A percentile compares a stretch with the other conserved stretches of the same genome.
These are phyloP conservation scores for Penicillium sp. DNA, from an alignment of 2,329 filamentous ascomycete species.

Conservation along the genomic window DNA sequence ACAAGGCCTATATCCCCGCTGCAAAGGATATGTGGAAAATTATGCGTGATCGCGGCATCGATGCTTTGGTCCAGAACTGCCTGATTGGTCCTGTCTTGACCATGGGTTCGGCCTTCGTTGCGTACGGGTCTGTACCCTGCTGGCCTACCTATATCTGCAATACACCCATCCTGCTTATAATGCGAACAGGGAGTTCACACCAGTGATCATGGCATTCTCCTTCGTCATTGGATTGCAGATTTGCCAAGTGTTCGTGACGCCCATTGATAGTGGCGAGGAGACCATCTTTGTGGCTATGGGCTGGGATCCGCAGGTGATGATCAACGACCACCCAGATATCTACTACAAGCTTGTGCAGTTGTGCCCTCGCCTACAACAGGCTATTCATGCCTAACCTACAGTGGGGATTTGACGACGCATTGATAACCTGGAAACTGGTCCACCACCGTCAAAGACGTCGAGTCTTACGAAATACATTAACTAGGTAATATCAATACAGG, in stretches of 20 bases:
- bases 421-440: neutral
- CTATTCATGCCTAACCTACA: slow-evolving; percentile 58
- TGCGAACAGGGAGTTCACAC: slow-evolving; percentile 60
- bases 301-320: slow-evolving; percentile 64
- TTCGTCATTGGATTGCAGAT: slow-evolving; percentile 90
- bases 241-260: slow-evolving; percentile 82
- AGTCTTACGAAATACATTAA: neutral
- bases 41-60: slow-evolving; percentile 88
- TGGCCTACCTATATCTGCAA: slow-evolving; percentile 81
- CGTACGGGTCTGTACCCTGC: slow-evolving; percentile 72
- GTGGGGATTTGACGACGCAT: neutral
- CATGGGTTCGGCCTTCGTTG: slow-evolving; percentile 78
- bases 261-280: slow-evolving; percentile 80
- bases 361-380: slow-evolving; percentile 77
- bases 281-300: slow-evolving; percentile 81
- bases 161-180: slow-evolving; percentile 82
- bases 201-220: slow-evolving; percentile 74
- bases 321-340: slow-evolving; percentile 73
- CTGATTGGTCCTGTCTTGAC: slow-evolving; percentile 68
- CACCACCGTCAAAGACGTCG: neutral
- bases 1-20: slow-evolving; percentile 77
- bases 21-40: slow-evolving; percentile 87
- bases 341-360: slow-evolving; percentile 73
- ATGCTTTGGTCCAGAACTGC: slow-evolving; percentile 84
- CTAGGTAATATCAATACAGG: neutral